Percentiles rank a stretch among this genome's conserved stretches.
Evolutionary conservation across 2,329 filamentous ascomycete species (phyloP).

Genomic region (Claviceps fusiformis): DNA sequence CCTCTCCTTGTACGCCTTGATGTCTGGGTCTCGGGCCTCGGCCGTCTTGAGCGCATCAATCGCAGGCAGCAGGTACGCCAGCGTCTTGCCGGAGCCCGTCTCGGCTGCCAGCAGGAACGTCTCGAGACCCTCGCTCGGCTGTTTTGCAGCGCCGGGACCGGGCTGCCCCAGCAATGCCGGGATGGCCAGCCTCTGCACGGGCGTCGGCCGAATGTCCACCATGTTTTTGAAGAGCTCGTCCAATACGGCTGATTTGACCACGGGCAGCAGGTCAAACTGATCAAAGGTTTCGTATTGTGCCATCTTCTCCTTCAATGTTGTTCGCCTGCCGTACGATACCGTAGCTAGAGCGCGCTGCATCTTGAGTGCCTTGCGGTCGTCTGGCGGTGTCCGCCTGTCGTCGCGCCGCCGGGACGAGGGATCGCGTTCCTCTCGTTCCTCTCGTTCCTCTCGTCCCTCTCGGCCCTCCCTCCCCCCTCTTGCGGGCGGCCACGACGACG

Average conservation of each 20-base stretch:
- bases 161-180: slow-evolving; percentile 58
- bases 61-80: slow-evolving; percentile 78
- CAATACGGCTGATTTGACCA: slow-evolving; percentile 55
- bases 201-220: slow-evolving; percentile 66
- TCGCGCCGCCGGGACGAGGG: slow-evolving; percentile 15
- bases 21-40: slow-evolving; percentile 46
- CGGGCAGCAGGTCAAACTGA: slow-evolving; percentile 61
- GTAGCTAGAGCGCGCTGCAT: slow-evolving; percentile 76
- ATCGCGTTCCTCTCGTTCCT: neutral
- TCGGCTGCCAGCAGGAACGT: slow-evolving; percentile 79
- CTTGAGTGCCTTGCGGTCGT: slow-evolving; percentile 63
- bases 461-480: slow-evolving; percentile 10
- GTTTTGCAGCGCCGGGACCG: slow-evolving; percentile 13
- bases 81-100: slow-evolving; percentile 92
- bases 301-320: slow-evolving; percentile 39
- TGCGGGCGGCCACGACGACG: slow-evolving; percentile 6
- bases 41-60: slow-evolving; percentile 74
- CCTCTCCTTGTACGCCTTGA: slow-evolving; percentile 43
- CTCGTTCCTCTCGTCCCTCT: too few species aligned
- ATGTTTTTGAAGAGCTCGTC: slow-evolving; percentile 64
- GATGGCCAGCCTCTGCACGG: slow-evolving; percentile 80
- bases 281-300: slow-evolving; percentile 65
- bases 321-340: slow-evolving; percentile 59
- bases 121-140: slow-evolving; percentile 25
- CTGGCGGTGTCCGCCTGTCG: slow-evolving; percentile 20